Evolutionary conservation across 768 basidiomycete species (phyloP), one percentile per base, ranked within the genome.

Genomic region (Mycena leptocephala): DNA sequence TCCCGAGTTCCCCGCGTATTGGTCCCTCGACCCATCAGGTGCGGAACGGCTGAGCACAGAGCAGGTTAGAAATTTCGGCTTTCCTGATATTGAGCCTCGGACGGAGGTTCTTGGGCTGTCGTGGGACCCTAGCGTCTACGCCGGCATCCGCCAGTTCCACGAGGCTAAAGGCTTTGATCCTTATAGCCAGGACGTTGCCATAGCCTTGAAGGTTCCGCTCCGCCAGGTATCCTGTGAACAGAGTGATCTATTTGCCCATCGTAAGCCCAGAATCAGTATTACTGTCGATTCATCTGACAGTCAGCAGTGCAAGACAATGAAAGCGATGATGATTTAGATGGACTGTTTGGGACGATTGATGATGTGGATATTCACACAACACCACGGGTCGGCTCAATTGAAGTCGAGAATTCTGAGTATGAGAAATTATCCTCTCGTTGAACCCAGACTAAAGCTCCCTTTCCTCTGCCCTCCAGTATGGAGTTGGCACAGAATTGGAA

Each of bases 11-110:
- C 30, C 41, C 6, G 69, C 58, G 1, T 70, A 70, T 33, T 70
- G 69, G 69, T 59, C 69, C 13, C 41, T 70, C 11, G 58, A 70
- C 37, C 58, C 69, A n/a, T 32, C 30, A 2, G 69, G 69, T 3
- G n/a, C 13, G 28, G 48, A 53, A 2, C 65, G 18, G 3, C 48
- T 67, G 22, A 67, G 6, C 32, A 26, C 13, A 13, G 51, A 51
- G 5, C 28, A 53, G 46, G 64, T 43, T 3, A 30, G 16, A 6
- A n/a, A 2, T 22, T 43, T 28, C 30, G 64, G 43, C 14, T 66
- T 66, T 24, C 64, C 64, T 6, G 16, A 16, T 51, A 48, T 66
- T 33, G 11, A 28, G 30, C 8, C 33, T 2, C 5, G 8, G 2
- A 55, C 22, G 4, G 18, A 53, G 32, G 51, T 55, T 5, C 2